Evolutionary conservation across 768 basidiomycete species (phyloP), one percentile per base, ranked within the genome.

Genomic region (Clavulina sp.): DNA sequence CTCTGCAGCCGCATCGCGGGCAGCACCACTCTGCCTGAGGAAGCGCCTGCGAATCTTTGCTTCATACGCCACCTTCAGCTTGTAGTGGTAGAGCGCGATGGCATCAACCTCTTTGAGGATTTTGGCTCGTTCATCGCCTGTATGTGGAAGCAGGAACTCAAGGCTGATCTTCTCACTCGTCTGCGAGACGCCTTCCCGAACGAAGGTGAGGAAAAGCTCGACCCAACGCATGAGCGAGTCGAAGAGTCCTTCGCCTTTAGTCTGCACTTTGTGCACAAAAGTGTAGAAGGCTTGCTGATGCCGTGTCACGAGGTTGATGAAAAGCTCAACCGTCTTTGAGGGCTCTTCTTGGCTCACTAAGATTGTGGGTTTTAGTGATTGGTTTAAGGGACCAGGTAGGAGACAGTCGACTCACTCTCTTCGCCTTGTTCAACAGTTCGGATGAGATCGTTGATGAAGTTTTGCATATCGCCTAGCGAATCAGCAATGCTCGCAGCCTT

Each of bases 211-310:
- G 69, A 97, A 97, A 32, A 86, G 76, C 65, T 97, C 92, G 64
- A 95, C 83, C 95, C 95, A 99, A 34, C 72, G 75, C 89, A 96
- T 96, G 52, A 99, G 77, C 60, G 74, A 77, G 60, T 91, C 84
- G 64, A 99, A 99, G 9, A 99, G 73, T 21, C 81, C 83, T 60
- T 91, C 83, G 32, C 95, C 95, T 63, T 96, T 96, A 41, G 88
- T 81, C 61, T 99, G 95, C 1, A 99, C 95, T 59, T 93, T 95
- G 75, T 99, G 89, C 26, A 99, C 92, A 62, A 99, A 99, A 53
- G 73, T 72, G 70, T 99, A 99, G 69, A 97, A 97, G 0, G 88
- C 68, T 61, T 92, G 87, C 59, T 97, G 91, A 64, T 99, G 95
- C 13, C 95, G 77, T 60, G 84, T 76, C 30, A 99, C 82, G 23